Evolutionary conservation across 2,329 filamentous ascomycete species (phyloP), one percentile per base, ranked within the genome.

Genomic region (Thelonectria discophora): DNA sequence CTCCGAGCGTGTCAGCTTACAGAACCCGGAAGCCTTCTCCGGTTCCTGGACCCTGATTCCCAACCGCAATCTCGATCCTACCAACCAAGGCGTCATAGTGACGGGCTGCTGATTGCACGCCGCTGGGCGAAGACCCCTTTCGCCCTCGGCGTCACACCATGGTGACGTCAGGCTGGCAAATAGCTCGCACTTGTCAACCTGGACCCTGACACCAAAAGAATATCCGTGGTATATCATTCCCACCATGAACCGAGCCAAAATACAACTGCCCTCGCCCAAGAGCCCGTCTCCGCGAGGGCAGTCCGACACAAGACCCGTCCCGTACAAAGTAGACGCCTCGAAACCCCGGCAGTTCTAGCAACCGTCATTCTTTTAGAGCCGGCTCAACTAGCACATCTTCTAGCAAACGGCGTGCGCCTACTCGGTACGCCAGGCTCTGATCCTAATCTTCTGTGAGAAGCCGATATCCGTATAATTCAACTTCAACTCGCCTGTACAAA

Each of bases 11-110:
- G 47, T 60, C 52, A 60, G 52, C 58, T 55, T 46, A 59, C 46
- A 47, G 34, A 48, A 5, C 24, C 37, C 61, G 65, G 62, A 65
- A 65, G 59, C 34, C 24, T 50, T 49, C 64, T 69, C 64, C 64
- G 63, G 59, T 64, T 50, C 66, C 62, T 70, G 67, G 69, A 73
- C 72, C 72, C 68, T 72, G 69, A 74, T 71, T 69, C 65, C 68
- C 60, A 70, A 66, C 63, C 64, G 63, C 64, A 69, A 72, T 72
- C 73, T 75, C 73, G 73, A 76, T 76, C 63, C 64, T 62, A 47
- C 57, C 43, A 40, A 34, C 48, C 54, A 58, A 53, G 57, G 63
- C 66, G 65, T 67, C 70, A 71, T 66, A 54, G 66, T 72, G 68
- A 71, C 69, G 69, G 66, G 66, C 58, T 59, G 57, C 55, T 50